Conservation (phyloP, 148 eudicot species). For the Suaeda aralocaspica region DNA sequence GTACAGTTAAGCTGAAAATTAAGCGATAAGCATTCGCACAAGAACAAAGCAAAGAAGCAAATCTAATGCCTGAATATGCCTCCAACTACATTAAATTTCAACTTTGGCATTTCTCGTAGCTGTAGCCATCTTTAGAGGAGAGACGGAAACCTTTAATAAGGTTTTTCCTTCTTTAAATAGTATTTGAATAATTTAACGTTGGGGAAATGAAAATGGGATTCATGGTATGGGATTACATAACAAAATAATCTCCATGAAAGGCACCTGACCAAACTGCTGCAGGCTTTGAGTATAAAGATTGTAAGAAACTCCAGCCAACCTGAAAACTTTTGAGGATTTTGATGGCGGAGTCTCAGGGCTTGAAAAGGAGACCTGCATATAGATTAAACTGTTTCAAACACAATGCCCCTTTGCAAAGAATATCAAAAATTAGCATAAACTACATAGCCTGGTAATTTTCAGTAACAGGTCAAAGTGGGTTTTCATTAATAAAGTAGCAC, state of each 20-base stretch:
- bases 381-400: slow-evolving; percentile 8
- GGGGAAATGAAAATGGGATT: not conserved
- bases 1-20: not conserved
- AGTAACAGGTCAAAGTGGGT: slow-evolving; percentile 2
- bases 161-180: not conserved
- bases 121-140: not conserved
- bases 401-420: not conserved
- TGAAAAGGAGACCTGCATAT: slow-evolving; percentile 40
- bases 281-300: slow-evolving; percentile 40
- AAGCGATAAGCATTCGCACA: not conserved
- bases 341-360: slow-evolving; percentile 27
- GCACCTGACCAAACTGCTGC: slow-evolving; percentile 49
- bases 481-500: not conserved
- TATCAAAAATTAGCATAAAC: not conserved
- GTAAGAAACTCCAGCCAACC: slow-evolving; percentile 46
- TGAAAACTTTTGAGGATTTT: slow-evolving; percentile 28
- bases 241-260: slow-evolving; percentile 18
- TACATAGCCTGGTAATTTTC: not conserved
- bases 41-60: not conserved
- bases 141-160: not conserved
- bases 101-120: too few relatives aligned
- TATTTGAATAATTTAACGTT: not conserved
- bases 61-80: not conserved
- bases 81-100: not conserved
- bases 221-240: not conserved